These are phyloP conservation scores for Puccinia horiana DNA, from an alignment of 1,284 basidiomycete genomes.

Conservation along the genomic window DNA sequence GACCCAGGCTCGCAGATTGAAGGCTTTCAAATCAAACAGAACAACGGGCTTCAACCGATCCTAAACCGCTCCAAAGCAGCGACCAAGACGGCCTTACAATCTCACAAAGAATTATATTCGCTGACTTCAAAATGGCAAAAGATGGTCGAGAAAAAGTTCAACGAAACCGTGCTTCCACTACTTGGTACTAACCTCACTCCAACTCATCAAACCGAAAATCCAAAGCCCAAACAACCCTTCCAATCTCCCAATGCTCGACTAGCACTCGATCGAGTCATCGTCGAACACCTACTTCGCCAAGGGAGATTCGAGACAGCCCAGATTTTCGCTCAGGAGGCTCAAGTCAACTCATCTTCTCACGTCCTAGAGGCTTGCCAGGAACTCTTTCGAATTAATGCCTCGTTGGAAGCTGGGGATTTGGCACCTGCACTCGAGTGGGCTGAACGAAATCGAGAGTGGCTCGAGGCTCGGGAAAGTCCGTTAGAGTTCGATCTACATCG, in stretches of 20 bases:
- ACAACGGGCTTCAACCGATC: conserved; percentile 30
- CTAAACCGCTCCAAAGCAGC: conserved; percentile 29
- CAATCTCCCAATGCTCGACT: conserved; percentile 3
- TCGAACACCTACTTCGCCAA: conserved; percentile 37
- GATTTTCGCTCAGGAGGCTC: conserved; percentile 31
- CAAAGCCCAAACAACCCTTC: conserved; percentile 32
- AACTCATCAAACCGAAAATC: neutral
- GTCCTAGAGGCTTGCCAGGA: conserved; percentile 31
- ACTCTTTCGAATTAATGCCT: conserved; percentile 41
- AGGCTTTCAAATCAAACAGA: conserved; percentile 9
- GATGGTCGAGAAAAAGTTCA: conserved; percentile 46
- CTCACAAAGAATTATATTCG: conserved; percentile 41
- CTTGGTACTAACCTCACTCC: conserved; percentile 26
- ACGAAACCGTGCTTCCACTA: conserved; percentile 40
- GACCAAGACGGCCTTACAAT: conserved; percentile 30
- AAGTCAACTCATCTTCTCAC: conserved; percentile 1
- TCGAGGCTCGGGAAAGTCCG: conserved; percentile 37
- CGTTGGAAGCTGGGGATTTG: conserved; percentile 30
- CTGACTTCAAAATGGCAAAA: conserved; percentile 44
- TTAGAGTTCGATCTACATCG: conserved; percentile 45
- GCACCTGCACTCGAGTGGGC: conserved; percentile 34
- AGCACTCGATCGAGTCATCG: conserved; percentile 38
- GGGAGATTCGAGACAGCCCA: conserved; percentile 45
- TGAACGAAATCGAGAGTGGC: conserved; percentile 26
- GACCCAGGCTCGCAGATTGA: conserved; percentile 17